Conservation (phyloP, 768 basidiomycete genomes). For the Holtermannia corniformis region DNA sequence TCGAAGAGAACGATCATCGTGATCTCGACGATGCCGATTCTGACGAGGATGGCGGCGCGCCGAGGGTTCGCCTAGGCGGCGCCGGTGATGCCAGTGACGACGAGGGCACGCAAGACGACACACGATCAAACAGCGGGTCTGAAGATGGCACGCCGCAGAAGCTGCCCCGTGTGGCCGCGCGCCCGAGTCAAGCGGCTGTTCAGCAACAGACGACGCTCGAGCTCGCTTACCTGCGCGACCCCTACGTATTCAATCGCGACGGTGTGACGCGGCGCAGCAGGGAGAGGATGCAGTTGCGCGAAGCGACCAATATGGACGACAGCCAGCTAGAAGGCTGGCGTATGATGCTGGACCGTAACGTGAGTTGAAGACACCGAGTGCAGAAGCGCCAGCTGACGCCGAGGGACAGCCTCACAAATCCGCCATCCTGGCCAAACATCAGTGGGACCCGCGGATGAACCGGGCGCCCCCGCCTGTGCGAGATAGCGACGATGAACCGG, state of each 20-base stretch:
- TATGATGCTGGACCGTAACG: conserved; percentile 80
- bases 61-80: conserved; percentile 5
- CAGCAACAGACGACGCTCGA: conserved; percentile 58
- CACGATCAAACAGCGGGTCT: background rate
- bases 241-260: conserved; percentile 68
- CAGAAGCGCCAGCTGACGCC: background rate
- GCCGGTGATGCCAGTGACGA: conserved; percentile 44
- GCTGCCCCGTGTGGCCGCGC: background rate
- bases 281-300: conserved; percentile 55
- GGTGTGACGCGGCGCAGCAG: conserved; percentile 61
- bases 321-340: conserved; percentile 89
- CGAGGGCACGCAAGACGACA: background rate
- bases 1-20: background rate
- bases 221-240: conserved; percentile 63
- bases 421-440: conserved; percentile 25
- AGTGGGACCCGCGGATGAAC: conserved; percentile 1
- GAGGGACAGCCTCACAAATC: conserved; percentile 30
- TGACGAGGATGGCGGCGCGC: conserved; percentile 7
- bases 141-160: background rate
- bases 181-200: conserved; percentile 1
- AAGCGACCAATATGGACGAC: conserved; percentile 59
- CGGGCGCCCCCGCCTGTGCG: conserved; percentile 10
- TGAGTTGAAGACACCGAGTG: conserved; percentile 43
- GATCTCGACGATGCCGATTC: conserved; percentile 10
- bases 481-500: conserved; percentile 34